Conservation (phyloP, 108 stramenopile species). For the Fistulifera pelliculosa region DNA sequence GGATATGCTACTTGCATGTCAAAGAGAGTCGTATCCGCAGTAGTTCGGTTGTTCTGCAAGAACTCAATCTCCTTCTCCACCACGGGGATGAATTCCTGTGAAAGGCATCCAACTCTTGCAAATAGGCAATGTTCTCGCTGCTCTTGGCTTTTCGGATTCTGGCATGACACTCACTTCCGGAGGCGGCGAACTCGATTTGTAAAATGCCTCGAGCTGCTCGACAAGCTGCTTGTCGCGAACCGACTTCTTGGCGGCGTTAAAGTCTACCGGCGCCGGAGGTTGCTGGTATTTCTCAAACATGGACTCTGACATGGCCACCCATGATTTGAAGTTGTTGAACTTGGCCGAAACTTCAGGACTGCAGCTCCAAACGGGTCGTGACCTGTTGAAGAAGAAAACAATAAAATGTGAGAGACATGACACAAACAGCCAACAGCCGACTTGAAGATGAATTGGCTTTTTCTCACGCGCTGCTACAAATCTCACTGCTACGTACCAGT, state of each 20-base stretch:
- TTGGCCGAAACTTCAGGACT: conserved; percentile 61
- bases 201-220: conserved; percentile 60
- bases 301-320: conserved; percentile 71
- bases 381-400: conserved; percentile 31
- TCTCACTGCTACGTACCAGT: conserved; percentile 25
- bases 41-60: conserved; percentile 63
- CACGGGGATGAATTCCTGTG: conserved; percentile 49
- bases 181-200: conserved; percentile 46
- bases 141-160: conserved; percentile 37
- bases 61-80: conserved; percentile 49
- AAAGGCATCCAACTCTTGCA: conserved; percentile 52
- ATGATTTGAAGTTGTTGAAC: conserved; percentile 67
- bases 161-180: conserved; percentile 54
- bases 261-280: conserved; percentile 72
- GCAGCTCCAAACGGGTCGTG: conserved; percentile 65
- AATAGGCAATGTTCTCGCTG: conserved; percentile 54
- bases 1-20: conserved; percentile 80
- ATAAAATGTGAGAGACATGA: background rate
- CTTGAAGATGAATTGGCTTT: background rate
- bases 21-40: conserved; percentile 51
- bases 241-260: conserved; percentile 53
- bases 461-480: background rate
- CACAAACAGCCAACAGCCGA: background rate
- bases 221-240: conserved; percentile 71
- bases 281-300: conserved; percentile 77